Conservation (phyloP, 768 basidiomycete genomes). For the Ephemerocybe angulata region DNA sequence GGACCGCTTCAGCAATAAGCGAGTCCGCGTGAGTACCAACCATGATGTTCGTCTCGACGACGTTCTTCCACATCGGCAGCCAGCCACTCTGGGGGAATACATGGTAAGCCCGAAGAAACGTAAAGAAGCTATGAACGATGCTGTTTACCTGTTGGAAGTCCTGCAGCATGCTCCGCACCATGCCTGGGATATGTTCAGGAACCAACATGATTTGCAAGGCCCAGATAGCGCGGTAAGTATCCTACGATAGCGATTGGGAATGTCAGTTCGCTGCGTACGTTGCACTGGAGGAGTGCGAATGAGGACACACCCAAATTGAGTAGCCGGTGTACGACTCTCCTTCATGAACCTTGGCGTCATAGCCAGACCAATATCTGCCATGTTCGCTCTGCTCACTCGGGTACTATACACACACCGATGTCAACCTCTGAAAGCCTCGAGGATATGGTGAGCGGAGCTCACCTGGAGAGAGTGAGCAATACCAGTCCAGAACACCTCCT, state of each 20-base stretch:
- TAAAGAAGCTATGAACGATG: background rate
- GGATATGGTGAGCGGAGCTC: background rate
- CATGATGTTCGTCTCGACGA: slow-evolving; percentile 88
- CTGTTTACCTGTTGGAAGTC: slow-evolving; percentile 61
- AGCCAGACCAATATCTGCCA: slow-evolving; percentile 71
- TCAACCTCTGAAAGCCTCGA: background rate
- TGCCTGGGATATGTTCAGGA: slow-evolving; percentile 71
- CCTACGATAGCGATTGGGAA: slow-evolving; percentile 36
- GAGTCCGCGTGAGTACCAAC: slow-evolving; percentile 79
- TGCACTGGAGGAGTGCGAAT: no score
- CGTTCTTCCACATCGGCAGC: slow-evolving; percentile 91
- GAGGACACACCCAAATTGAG: slow-evolving; percentile 64
- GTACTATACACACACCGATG: slow-evolving; percentile 41
- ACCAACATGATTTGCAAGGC: slow-evolving; percentile 75
- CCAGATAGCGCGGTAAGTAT: slow-evolving; percentile 77
- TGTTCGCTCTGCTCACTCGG: slow-evolving; percentile 73
- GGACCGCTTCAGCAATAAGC: slow-evolving; percentile 65
- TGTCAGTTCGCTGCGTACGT: background rate
- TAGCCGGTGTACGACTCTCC: slow-evolving; percentile 78
- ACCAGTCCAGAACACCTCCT: slow-evolving; percentile 55
- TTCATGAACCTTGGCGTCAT: slow-evolving; percentile 59
- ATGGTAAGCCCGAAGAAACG: background rate
- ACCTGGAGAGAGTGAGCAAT: slow-evolving; percentile 64
- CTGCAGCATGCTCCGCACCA: slow-evolving; percentile 77
- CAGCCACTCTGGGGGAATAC: slow-evolving; percentile 56